Evolutionary conservation across 805 yeast species (phyloP), one percentile per base, ranked within the genome.

Genomic region (Yarrowia phangngaensis): DNA sequence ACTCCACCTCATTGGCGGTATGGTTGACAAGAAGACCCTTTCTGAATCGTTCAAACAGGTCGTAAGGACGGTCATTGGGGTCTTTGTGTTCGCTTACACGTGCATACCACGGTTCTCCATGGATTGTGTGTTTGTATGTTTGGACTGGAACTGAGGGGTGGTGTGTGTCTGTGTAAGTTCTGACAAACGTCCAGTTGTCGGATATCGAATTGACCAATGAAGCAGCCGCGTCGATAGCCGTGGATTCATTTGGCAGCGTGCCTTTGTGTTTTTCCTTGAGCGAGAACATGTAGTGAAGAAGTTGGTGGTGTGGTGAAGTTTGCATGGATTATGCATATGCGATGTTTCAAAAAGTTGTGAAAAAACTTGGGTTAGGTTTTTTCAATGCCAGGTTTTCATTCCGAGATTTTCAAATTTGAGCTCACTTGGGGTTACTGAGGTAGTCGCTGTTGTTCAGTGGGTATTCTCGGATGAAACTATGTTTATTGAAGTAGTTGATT

Each of bases 1-100:
- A 69, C 48, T 68, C 55, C 22, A 61, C 58, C 53, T 69, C 72
- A 41, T 68, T 57, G 35, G 58, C 60, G 8, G 71, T 67, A 51
- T 69, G 72, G 52, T 67, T 54, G 5, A 60, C 55, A n/a, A 59
- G 54, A 6, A 69, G 34, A 6, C 65, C 62, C 28, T 41, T 46
- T 28, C 50, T 51, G 54, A 67, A 59, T 45, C 52, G 43, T 15
- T 58, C 62, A 52, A 59, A 68, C 2, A 60, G 51, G 4, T 41
- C 48, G 20, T 41, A 38, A 4, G 45, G 45, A 4, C 32, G 45
- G 4, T 38, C 45, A 6, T 38, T 38, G 26, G 60, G 52, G 41
- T 60, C 63, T 11, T 50, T 46, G 51, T 67, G 70, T 12, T 52
- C 43, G 11, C 68, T 62, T 8, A 55, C 59, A 6, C 72, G 59